These are phyloP conservation scores for Coniochaeta sp. DNA, from an alignment of 2,329 filamentous ascomycete genomes.

Conservation along the genomic window DNA sequence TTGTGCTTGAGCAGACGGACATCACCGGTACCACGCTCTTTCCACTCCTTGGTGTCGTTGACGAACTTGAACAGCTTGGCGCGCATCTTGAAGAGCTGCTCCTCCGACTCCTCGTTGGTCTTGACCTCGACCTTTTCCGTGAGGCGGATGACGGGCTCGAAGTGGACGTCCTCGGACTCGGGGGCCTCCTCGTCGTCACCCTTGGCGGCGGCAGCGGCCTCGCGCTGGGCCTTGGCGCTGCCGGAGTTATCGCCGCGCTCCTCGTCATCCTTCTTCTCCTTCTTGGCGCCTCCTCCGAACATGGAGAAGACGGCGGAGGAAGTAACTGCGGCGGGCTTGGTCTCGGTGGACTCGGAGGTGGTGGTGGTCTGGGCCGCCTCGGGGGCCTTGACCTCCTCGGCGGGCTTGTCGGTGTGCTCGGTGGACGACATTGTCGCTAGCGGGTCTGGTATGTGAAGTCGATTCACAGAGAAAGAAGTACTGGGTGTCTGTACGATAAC, in stretches of 20 bases:
- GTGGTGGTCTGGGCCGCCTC: slow-evolving; percentile 7
- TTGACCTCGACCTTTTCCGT: slow-evolving; percentile 96
- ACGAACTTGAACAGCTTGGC: slow-evolving; percentile 99
- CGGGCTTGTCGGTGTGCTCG: slow-evolving; percentile 25
- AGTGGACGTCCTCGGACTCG: slow-evolving; percentile 90
- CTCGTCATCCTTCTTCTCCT: slow-evolving; percentile 84
- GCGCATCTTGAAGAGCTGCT: slow-evolving; percentile 98
- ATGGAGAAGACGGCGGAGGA: slow-evolving; percentile 82
- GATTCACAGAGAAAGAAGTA: not conserved
- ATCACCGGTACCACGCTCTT: slow-evolving; percentile 96
- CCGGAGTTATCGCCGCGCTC: slow-evolving; percentile 83
- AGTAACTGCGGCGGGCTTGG: slow-evolving; percentile 29
- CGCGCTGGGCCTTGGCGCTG: slow-evolving; percentile 73
- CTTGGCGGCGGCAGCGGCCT: slow-evolving; percentile 42
- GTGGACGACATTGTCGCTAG: slow-evolving; percentile 23
- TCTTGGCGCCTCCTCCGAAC: slow-evolving; percentile 97
- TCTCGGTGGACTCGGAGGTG: slow-evolving; percentile 15
- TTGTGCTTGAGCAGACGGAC: slow-evolving; percentile 96
- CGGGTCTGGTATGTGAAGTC: not conserved
- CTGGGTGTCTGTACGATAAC: not conserved
- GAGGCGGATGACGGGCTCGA: slow-evolving; percentile 91
- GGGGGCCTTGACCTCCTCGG: slow-evolving; percentile 23
- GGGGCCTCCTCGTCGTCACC: slow-evolving; percentile 60
- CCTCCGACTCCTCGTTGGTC: slow-evolving; percentile 97
- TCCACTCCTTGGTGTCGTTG: slow-evolving; percentile 89